Evolutionary conservation across 495 filamentous ascomycete genomes (phyloP).

Genomic region (Daldinia grandis): DNA sequence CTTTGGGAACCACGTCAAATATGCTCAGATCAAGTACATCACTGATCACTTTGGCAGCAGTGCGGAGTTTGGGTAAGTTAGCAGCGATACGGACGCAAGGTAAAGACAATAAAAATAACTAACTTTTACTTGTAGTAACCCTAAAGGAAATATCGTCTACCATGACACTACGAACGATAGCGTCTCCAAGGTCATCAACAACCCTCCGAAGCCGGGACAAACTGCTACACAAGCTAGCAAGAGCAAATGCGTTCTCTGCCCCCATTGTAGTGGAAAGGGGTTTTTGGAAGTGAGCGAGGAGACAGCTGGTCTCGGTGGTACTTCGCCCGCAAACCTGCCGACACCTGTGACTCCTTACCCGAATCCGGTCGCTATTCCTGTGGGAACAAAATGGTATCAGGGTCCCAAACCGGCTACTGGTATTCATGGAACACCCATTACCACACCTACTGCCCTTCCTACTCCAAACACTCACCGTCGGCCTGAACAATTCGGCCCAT

Average conservation of each 20-base stretch:
- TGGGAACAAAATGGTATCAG: neutral
- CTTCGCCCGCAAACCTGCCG: neutral
- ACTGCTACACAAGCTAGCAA: neutral
- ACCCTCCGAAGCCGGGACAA: neutral
- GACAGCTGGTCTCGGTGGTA: neutral
- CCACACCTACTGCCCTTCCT: neutral
- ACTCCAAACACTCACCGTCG: neutral
- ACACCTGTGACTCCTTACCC: neutral
- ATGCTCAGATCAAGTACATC: slow-evolving; percentile 19
- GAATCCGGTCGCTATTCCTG: neutral
- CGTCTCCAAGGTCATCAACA: neutral
- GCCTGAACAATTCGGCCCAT: neutral
- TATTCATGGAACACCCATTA: neutral
- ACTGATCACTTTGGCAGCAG: slow-evolving; percentile 19
- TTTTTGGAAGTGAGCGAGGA: neutral
- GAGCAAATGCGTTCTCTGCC: neutral
- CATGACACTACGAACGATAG: neutral
- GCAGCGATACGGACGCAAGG: neutral
- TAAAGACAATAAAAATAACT: neutral
- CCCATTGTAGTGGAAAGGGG: slow-evolving; percentile 1
- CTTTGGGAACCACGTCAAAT: neutral
- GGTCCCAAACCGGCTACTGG: too few species aligned
- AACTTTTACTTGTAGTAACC: slow-evolving; percentile 6
- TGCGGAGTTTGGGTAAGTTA: slow-evolving; percentile 24
- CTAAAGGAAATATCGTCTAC: neutral